Percentiles rank a stretch among this genome's conserved stretches.
Evolutionary conservation across 2,329 filamentous ascomycete genomes (phyloP).

Genomic region (Pezicula neosporulosa): DNA sequence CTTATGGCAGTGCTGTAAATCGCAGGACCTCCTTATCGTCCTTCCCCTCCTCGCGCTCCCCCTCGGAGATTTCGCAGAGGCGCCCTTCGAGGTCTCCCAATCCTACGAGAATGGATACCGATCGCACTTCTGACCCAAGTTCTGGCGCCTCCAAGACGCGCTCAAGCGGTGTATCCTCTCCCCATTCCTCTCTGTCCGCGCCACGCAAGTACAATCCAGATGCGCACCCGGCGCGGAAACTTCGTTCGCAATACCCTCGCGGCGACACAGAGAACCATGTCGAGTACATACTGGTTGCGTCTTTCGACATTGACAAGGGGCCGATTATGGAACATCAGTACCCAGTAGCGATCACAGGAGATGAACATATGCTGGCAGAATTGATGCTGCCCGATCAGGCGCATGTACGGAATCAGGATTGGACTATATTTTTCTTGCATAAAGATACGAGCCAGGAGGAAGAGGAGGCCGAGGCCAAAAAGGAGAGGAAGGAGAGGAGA

Average conservation of each 20-base stretch:
- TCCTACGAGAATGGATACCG: constrained; percentile 41
- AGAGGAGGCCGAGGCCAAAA: constrained; percentile 68
- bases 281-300: constrained; percentile 96
- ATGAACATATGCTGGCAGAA: constrained; percentile 97
- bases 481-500: constrained; percentile 47
- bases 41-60: constrained; percentile 55
- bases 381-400: constrained; percentile 98
- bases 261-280: constrained; percentile 84
- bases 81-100: constrained; percentile 54
- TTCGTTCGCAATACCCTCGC: constrained; percentile 75
- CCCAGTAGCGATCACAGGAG: constrained; percentile 88
- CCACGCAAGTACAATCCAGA: constrained; percentile 47
- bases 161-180: constrained; percentile 53
- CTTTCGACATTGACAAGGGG: constrained; percentile 93
- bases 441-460: constrained; percentile 86
- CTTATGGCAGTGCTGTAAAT: constrained; percentile 30
- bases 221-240: constrained; percentile 48
- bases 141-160: constrained; percentile 55
- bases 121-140: constrained; percentile 56
- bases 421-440: constrained; percentile 98
- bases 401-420: constrained; percentile 91
- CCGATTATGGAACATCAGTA: constrained; percentile 99
- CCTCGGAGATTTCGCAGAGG: constrained; percentile 51
- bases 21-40: constrained; percentile 60
- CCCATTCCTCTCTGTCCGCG: constrained; percentile 58